Evolutionary conservation across 2,329 filamentous ascomycete species (phyloP).

Genomic region (Aplosporella prunicola): DNA sequence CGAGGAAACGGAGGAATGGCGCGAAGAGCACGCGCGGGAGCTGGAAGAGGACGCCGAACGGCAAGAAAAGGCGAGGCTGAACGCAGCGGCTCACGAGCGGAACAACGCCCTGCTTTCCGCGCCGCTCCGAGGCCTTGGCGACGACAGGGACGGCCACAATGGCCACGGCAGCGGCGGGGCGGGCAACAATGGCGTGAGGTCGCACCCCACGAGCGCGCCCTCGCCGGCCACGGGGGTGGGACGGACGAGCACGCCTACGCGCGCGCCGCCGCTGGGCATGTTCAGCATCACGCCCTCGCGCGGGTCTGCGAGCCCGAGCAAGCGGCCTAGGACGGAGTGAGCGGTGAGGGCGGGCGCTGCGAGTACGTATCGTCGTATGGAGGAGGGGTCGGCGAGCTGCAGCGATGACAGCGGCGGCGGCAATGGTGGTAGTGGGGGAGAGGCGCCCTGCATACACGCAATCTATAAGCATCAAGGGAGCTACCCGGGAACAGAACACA

Average conservation of each 20-base stretch:
- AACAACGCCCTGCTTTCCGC: not conserved
- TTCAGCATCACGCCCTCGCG: constrained; percentile 7
- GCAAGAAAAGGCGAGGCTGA: not conserved
- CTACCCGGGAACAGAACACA: too few relatives aligned
- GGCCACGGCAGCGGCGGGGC: not conserved
- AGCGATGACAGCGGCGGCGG: too few relatives aligned
- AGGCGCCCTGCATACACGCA: too few relatives aligned
- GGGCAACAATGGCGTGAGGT: not conserved
- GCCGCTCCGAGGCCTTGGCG: not conserved
- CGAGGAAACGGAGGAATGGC: constrained; percentile 31
- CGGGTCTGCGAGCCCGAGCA: not conserved
- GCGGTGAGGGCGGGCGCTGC: too few relatives aligned
- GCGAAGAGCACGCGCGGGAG: constrained; percentile 11
- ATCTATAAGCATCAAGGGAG: too few relatives aligned
- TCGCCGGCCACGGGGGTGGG: not conserved
- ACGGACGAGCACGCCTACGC: constrained; percentile 2
- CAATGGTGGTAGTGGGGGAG: too few relatives aligned
- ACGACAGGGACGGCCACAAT: not conserved
- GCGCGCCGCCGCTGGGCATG: constrained; percentile 6
- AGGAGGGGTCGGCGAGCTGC: too few relatives aligned
- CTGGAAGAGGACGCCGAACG: not conserved
- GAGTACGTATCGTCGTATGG: too few relatives aligned
- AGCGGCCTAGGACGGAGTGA: not conserved
- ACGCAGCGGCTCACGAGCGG: not conserved
- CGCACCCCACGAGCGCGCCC: not conserved